Percentiles rank a stretch among this genome's conserved stretches.
Evolutionary conservation across 2,329 filamentous ascomycete genomes (phyloP).

Genomic region (Phaeosphaeria sp.): DNA sequence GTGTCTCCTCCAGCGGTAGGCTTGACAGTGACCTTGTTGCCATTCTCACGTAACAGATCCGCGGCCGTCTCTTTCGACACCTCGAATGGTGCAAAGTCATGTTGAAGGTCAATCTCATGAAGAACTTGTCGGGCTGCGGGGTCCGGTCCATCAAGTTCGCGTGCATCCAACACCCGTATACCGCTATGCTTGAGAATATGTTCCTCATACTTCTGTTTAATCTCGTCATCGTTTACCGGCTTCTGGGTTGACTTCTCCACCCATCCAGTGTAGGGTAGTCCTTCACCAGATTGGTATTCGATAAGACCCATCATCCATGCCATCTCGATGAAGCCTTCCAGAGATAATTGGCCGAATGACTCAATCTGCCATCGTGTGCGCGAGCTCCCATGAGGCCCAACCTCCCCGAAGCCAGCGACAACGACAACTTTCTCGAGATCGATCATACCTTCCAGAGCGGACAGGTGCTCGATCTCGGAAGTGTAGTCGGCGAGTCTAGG

Average conservation of each 20-base stretch:
- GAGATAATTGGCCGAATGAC: slow-evolving; percentile 91
- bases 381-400: slow-evolving; percentile 98
- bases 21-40: slow-evolving; percentile 82
- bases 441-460: slow-evolving; percentile 86
- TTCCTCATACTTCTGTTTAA: slow-evolving; percentile 98
- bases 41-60: slow-evolving; percentile 96
- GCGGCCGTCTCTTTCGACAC: slow-evolving; percentile 95
- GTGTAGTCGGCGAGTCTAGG: slow-evolving; percentile 75
- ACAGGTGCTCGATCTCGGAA: not conserved
- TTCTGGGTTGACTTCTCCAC: slow-evolving; percentile 93
- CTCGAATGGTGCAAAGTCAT: slow-evolving; percentile 97
- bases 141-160: slow-evolving; percentile 97
- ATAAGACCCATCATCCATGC: slow-evolving; percentile 99
- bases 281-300: slow-evolving; percentile 99
- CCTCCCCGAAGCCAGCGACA: slow-evolving; percentile 93
- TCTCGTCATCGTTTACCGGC: slow-evolving; percentile 95
- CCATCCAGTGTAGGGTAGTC: slow-evolving; percentile 95
- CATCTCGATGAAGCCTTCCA: slow-evolving; percentile 99
- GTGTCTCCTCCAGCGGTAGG: slow-evolving; percentile 94
- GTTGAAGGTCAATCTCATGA: slow-evolving; percentile 95
- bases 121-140: slow-evolving; percentile 98
- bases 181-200: slow-evolving; percentile 94
- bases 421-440: slow-evolving; percentile 99
- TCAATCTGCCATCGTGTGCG: slow-evolving; percentile 99
- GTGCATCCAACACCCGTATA: slow-evolving; percentile 93